Percentiles rank a stretch among this genome's conserved stretches.
These are phyloP conservation scores for Magnaporthales sp. DNA, from an alignment of 2,329 filamentous ascomycete genomes.

Conservation along the genomic window DNA sequence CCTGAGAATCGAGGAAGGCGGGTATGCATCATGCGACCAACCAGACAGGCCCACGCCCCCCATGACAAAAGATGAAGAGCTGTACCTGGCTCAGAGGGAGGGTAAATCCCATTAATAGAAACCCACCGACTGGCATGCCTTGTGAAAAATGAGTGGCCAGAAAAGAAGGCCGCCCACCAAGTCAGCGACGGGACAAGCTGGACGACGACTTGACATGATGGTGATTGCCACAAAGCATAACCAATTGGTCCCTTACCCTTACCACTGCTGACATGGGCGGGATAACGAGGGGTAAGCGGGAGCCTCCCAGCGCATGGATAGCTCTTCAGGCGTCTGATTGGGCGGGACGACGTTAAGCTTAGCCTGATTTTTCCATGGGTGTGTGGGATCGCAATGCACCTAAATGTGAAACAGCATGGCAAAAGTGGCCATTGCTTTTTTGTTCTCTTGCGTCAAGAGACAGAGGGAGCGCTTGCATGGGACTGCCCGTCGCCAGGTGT, in stretches of 20 bases:
- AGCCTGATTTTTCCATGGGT: slow-evolving; percentile 24
- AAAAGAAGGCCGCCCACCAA: background rate
- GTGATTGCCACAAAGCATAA: background rate
- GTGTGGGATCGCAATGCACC: background rate
- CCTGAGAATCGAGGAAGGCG: background rate
- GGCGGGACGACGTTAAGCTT: slow-evolving; percentile 15
- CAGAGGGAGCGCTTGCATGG: background rate
- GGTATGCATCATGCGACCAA: slow-evolving; percentile 2
- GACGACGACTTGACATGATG: background rate
- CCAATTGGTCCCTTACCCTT: background rate
- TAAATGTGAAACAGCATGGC: slow-evolving; percentile 15
- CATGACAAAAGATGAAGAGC: background rate
- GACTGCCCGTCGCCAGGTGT: no score
- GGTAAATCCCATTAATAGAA: slow-evolving; percentile 1
- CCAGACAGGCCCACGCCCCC: background rate
- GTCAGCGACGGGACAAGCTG: background rate
- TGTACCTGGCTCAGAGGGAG: background rate
- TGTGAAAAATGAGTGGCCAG: background rate
- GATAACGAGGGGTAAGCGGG: background rate
- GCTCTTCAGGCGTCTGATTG: slow-evolving; percentile 24
- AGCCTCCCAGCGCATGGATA: slow-evolving; percentile 7
- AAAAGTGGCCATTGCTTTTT: slow-evolving; percentile 1
- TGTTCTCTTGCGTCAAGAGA: background rate
- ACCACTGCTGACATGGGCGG: background rate
- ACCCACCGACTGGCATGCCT: background rate